Percentiles rank a stretch among this genome's conserved stretches.
phyloP scores from a whole-genome alignment of 2,329 filamentous ascomycete genomes.

The Pseudopyricularia javanii region DNA sequence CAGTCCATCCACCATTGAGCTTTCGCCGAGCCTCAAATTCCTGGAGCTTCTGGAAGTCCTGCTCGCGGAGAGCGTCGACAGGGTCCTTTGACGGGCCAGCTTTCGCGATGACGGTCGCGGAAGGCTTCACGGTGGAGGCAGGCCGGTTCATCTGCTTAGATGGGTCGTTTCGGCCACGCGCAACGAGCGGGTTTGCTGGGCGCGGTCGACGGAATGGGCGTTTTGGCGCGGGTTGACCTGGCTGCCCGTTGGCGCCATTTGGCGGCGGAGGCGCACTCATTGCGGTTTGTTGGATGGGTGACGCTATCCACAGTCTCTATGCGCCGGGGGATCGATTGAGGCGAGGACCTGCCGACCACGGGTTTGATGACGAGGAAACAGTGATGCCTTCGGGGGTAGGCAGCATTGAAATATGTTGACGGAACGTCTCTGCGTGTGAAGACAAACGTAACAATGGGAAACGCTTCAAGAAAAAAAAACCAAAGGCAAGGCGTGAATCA shows the following conservation, averaged over 20 bases:
- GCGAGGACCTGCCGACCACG: background rate
- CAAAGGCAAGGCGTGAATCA: background rate
- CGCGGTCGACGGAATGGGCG: conserved; percentile 27
- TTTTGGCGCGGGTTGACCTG: conserved; percentile 13
- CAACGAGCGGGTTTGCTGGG: conserved; percentile 49
- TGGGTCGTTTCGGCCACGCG: conserved; percentile 37
- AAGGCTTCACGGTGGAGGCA: background rate
- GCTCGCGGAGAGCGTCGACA: conserved; percentile 11
- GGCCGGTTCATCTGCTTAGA: conserved; percentile 3
- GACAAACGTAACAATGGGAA: background rate
- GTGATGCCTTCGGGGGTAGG: background rate
- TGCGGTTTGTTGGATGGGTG: background rate
- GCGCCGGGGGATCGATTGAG: background rate
- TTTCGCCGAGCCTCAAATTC: conserved; percentile 28
- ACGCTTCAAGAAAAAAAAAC: background rate
- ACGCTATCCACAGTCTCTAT: background rate
- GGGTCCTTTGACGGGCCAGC: conserved; percentile 8
- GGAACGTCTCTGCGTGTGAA: background rate
- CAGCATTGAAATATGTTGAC: background rate
- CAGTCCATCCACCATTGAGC: conserved; percentile 45
- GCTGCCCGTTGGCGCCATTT: conserved; percentile 12
- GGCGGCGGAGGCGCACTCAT: conserved; percentile 32
- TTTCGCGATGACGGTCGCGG: conserved; percentile 19
- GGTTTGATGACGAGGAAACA: background rate
- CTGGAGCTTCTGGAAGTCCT: conserved; percentile 13